phyloP scores from a whole-genome alignment of 1,284 basidiomycete species.

The Ustilago trichophora region DNA sequence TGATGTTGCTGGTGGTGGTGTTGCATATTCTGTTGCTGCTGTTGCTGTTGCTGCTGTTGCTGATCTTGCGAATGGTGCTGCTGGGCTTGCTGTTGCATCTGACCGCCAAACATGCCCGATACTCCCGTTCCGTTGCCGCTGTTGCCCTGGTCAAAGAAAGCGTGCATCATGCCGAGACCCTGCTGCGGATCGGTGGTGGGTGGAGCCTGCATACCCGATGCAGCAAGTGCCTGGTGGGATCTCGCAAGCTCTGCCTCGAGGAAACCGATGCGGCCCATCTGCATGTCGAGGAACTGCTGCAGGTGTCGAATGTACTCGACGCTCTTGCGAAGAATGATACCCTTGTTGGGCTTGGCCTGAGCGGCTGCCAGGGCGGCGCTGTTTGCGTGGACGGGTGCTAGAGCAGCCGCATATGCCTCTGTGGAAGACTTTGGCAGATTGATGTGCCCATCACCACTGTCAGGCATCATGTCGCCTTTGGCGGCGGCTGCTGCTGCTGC shows the following conservation, averaged over 20 bases:
- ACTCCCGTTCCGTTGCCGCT: background rate
- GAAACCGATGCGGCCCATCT: slow-evolving; percentile 55
- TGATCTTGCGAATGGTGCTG: slow-evolving; percentile 15
- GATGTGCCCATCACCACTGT: slow-evolving; percentile 7
- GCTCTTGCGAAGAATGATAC: slow-evolving; percentile 64
- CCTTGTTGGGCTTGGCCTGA: slow-evolving; percentile 65
- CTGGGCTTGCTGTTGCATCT: slow-evolving; percentile 20
- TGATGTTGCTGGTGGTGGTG: slow-evolving; percentile 22
- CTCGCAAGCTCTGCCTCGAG: slow-evolving; percentile 54
- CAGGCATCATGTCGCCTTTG: slow-evolving; percentile 23
- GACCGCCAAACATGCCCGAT: slow-evolving; percentile 14
- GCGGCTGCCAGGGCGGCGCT: slow-evolving; percentile 57
- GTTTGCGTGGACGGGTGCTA: slow-evolving; percentile 55
- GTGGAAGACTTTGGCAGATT: slow-evolving; percentile 46
- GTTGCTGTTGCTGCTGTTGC: slow-evolving; percentile 4
- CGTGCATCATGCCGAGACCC: slow-evolving; percentile 45
- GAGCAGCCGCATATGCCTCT: slow-evolving; percentile 45
- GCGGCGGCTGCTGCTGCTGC: slow-evolving; percentile 37
- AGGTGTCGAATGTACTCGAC: slow-evolving; percentile 64
- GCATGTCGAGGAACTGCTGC: slow-evolving; percentile 62
- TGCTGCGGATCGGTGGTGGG: slow-evolving; percentile 43
- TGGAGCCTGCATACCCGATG: slow-evolving; percentile 45
- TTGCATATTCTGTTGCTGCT: slow-evolving; percentile 2
- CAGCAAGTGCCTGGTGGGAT: slow-evolving; percentile 35
- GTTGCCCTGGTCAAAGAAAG: slow-evolving; percentile 30